Base-by-base conservation (phyloP, 176 grass and related monocot species). In the Ananas comosus region DNA sequence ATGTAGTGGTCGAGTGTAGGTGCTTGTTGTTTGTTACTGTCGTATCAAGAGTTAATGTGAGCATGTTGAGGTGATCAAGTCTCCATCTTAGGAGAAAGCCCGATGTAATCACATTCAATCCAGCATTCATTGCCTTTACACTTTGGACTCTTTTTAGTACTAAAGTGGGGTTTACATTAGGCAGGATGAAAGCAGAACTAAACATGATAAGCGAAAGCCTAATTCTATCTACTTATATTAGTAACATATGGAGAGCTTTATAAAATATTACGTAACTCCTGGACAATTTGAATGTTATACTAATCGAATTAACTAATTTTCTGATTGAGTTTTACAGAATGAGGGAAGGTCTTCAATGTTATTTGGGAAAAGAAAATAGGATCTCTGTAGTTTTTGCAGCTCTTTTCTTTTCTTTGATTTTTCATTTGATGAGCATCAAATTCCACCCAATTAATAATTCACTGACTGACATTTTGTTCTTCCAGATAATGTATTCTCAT, bases 401-500 rank as follows among this genome's bases (percentile, higher is more conserved):
- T 63, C 63, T 48, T 21, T 69, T 78, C 63, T 48, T 33, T 52
- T 78, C 28, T 49, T 72, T 57, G 81, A 75, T 70, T 67, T 8
- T 58, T 71, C 28, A 70, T 57, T 52, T 72, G 19, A 4, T 72
- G 56, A 47, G 12, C 47, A 50, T 49, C 58, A 22, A 68, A 12
- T 78, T 64, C 49, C 66, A 42, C 10, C 11, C 13, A 13, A 51
- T 59, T 10, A 0, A 48, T 13, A 63, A 63, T 64, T 78, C 74
- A 28, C 12, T 80, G 51, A 51, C 24, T 87, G 65, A 23, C 21
- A 13, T 69, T 51, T 69, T 69, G 9, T 80, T 74, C 66, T 25
- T 87, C 73, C 86, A 96, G 93, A 96, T 61, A 96, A 96, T 72
- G 77, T 92, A 53, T 92, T 96, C 65, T 92, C 86, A 18, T 87